Percentiles rank a stretch among this genome's conserved stretches.
phyloP scores from a whole-genome alignment of 2,329 filamentous ascomycete genomes.

The Dendrostoma leiphaemia region DNA sequence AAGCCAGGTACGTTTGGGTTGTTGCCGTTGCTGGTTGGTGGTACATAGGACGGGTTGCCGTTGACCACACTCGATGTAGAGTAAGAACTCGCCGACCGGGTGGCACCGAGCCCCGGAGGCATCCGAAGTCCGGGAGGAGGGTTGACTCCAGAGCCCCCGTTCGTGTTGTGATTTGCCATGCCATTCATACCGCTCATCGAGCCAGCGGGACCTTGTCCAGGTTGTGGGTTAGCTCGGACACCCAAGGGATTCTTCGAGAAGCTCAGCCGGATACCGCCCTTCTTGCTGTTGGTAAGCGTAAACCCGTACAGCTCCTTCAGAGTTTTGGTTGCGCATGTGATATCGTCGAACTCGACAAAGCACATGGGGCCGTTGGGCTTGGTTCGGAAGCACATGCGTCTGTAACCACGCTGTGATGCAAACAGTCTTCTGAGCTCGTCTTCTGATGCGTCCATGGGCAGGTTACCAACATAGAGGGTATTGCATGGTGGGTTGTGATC shows the following conservation, averaged over 20 bases:
- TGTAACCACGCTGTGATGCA: slow-evolving; percentile 90
- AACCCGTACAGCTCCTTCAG: slow-evolving; percentile 87
- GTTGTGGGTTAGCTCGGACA: slow-evolving; percentile 75
- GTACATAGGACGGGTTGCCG: slow-evolving; percentile 1
- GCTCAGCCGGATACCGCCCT: slow-evolving; percentile 90
- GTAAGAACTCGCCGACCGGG: slow-evolving; percentile 20
- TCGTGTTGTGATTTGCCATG: slow-evolving; percentile 50
- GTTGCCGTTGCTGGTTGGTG: neutral
- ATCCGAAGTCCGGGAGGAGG: slow-evolving; percentile 79
- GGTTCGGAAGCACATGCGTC: slow-evolving; percentile 88
- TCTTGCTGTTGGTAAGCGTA: slow-evolving; percentile 84
- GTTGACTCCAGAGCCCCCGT: slow-evolving; percentile 65
- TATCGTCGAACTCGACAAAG: slow-evolving; percentile 96
- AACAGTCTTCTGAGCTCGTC: slow-evolving; percentile 95
- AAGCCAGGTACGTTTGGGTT: neutral
- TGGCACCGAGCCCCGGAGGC: slow-evolving; percentile 61
- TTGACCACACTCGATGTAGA: neutral
- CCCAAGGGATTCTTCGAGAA: slow-evolving; percentile 98
- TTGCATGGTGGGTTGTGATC: slow-evolving; percentile 98
- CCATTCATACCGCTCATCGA: slow-evolving; percentile 57
- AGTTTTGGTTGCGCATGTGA: slow-evolving; percentile 87
- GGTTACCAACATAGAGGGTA: slow-evolving; percentile 95
- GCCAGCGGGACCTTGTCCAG: slow-evolving; percentile 37
- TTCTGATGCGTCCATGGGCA: slow-evolving; percentile 88
- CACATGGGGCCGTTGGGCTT: slow-evolving; percentile 98